Percentiles rank a stretch among this genome's conserved stretches.
phyloP scores from a whole-genome alignment of 2,329 filamentous ascomycete species.

The Cladosporium sp. region DNA sequence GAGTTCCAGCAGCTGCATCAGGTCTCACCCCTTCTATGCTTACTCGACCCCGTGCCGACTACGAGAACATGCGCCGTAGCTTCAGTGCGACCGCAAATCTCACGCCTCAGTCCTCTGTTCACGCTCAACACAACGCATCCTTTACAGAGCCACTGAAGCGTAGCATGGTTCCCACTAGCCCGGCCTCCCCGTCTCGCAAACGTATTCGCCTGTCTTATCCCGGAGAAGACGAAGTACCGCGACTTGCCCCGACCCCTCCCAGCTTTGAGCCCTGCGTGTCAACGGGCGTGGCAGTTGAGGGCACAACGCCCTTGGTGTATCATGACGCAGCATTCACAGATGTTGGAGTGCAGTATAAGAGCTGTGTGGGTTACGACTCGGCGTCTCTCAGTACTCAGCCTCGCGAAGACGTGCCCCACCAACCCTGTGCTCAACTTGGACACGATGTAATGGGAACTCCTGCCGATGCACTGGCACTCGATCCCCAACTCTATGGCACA shows the following conservation, averaged over 20 bases:
- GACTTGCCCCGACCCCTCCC: background rate
- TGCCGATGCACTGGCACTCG: too few relatives aligned
- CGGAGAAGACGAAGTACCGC: background rate
- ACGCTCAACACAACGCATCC: background rate
- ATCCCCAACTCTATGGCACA: too few relatives aligned
- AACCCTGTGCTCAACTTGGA: background rate
- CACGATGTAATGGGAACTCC: background rate
- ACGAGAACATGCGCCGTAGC: conserved; percentile 5
- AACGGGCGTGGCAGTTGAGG: background rate
- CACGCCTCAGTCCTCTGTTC: background rate
- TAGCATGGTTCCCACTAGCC: background rate
- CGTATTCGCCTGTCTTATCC: conserved; percentile 13
- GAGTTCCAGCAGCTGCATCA: background rate
- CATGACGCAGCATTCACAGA: background rate
- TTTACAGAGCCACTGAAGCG: conserved; percentile 15
- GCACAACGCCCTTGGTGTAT: background rate
- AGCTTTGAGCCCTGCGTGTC: background rate
- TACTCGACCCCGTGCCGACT: background rate
- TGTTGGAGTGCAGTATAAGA: background rate
- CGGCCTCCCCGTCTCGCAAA: background rate
- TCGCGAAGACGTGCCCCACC: too few relatives aligned
- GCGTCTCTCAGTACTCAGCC: background rate
- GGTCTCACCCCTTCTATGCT: too few relatives aligned
- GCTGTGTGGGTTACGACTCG: background rate
- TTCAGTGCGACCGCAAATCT: conserved; percentile 7